A percentile compares a stretch with the other conserved stretches of the same genome.
Evolutionary conservation across 1,284 basidiomycete species (phyloP).

Genomic region (Malassezia equina): DNA sequence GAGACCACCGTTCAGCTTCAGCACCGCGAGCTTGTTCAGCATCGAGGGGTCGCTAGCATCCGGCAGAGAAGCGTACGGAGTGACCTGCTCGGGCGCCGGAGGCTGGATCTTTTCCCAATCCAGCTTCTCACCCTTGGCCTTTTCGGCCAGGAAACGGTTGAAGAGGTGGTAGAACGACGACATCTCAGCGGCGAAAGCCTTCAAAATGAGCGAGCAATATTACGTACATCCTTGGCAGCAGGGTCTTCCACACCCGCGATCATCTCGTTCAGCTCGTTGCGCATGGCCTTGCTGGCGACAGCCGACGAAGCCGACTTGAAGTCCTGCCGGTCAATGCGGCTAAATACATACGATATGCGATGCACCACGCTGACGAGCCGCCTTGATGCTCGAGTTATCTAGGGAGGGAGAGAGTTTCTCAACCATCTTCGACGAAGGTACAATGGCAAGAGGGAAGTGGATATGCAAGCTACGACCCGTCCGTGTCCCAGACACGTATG

Average conservation of each 20-base stretch:
- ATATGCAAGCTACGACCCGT: not conserved
- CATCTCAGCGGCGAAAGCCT: constrained; percentile 97
- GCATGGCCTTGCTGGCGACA: constrained; percentile 93
- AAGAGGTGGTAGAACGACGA: constrained; percentile 97
- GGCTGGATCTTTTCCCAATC: constrained; percentile 97
- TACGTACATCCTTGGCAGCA: constrained; percentile 57
- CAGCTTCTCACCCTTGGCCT: constrained; percentile 89
- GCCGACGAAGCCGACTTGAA: constrained; percentile 98
- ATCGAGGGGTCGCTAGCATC: constrained; percentile 40
- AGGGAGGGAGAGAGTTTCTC: constrained; percentile 36
- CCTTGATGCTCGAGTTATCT: constrained; percentile 37
- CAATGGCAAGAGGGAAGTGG: not conserved
- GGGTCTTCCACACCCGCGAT: constrained; percentile 60
- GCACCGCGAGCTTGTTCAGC: constrained; percentile 65
- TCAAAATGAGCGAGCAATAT: constrained; percentile 44
- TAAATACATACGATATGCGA: constrained; percentile 43
- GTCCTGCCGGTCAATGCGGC: constrained; percentile 50
- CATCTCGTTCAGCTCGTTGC: constrained; percentile 92
- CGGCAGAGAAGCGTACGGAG: constrained; percentile 67
- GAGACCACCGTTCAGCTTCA: constrained; percentile 98
- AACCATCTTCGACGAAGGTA: constrained; percentile 7
- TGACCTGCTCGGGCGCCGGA: constrained; percentile 81
- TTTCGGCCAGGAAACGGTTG: constrained; percentile 90
- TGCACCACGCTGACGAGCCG: constrained; percentile 41
- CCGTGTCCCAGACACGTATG: not conserved